A percentile compares a stretch with the other conserved stretches of the same genome.
phyloP scores from a whole-genome alignment of 345 rosid species.

The Citrus australasica region DNA sequence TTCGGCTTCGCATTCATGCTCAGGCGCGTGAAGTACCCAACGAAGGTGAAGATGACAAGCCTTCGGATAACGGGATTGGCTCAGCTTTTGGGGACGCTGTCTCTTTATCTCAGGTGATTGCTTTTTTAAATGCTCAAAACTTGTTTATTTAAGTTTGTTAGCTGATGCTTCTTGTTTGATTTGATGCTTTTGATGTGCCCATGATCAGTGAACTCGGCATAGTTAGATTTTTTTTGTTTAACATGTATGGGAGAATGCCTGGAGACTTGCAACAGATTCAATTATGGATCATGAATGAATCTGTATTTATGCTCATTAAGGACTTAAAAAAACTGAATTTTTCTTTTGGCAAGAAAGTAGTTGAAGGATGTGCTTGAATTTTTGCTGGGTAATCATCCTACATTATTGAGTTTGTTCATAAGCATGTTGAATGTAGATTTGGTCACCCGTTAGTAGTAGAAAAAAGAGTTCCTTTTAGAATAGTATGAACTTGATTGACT shows the following conservation, averaged over 20 bases:
- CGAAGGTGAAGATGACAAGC: constrained; percentile 37
- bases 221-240: too few relatives aligned
- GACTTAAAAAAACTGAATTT: neutral
- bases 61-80: constrained; percentile 33
- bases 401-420: neutral
- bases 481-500: neutral
- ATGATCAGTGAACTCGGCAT: neutral
- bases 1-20: constrained; percentile 41
- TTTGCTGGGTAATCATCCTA: neutral
- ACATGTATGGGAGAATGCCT: neutral
- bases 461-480: neutral
- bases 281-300: neutral
- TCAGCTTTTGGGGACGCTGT: constrained; percentile 36
- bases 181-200: neutral
- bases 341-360: neutral
- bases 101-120: constrained; percentile 54
- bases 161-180: neutral
- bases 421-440: neutral
- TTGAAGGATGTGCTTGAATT: neutral
- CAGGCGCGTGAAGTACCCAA: constrained; percentile 34
- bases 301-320: neutral
- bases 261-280: neutral
- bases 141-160: neutral
- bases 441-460: neutral
- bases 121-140: neutral